Percentiles rank a stretch among this genome's conserved stretches.
Conservation (phyloP, 2,329 filamentous ascomycete genomes). For the Achaetomium macrosporum region DNA sequence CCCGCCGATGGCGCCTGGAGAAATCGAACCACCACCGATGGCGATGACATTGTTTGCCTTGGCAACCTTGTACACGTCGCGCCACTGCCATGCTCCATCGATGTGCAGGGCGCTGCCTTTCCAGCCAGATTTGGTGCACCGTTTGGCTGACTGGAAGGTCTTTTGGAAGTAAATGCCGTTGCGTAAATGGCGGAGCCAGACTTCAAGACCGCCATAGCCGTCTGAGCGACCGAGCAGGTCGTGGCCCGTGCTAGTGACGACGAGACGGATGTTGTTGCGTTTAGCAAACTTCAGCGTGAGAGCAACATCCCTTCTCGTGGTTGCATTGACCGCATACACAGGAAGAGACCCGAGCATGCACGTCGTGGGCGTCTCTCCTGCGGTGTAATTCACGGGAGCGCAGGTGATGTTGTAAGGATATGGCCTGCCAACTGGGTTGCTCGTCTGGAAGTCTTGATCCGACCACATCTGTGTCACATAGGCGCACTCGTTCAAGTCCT, state of each 20-base stretch:
- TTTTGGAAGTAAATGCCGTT: conserved; percentile 26
- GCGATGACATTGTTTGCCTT: conserved; percentile 34
- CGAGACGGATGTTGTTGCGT: conserved; percentile 38
- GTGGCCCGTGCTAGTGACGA: conserved; percentile 41
- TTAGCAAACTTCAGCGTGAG: conserved; percentile 31
- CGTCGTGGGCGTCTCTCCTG: conserved; percentile 2
- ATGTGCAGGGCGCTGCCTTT: conserved; percentile 13
- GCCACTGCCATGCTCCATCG: conserved; percentile 14
- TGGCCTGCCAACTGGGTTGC: conserved; percentile 4
- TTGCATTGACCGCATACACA: conserved; percentile 29
- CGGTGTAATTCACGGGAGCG: conserved; percentile 11
- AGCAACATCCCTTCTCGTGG: conserved; percentile 22
- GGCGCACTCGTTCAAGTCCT: conserved; percentile 9
- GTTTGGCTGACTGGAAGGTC: conserved; percentile 3
- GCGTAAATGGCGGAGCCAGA: conserved; percentile 35
- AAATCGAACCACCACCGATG: conserved; percentile 43
- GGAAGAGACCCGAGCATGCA: conserved; percentile 36
- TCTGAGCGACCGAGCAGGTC: conserved; percentile 33
- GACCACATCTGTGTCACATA: conserved; percentile 11
- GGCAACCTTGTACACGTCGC: conserved; percentile 36
- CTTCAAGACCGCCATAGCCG: conserved; percentile 31
- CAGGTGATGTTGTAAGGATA: conserved; percentile 19
- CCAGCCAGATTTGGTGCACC: conserved; percentile 13
- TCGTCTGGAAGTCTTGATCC: conserved; percentile 12
- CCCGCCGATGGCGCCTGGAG: conserved; percentile 49